Percentiles rank a stretch among this genome's conserved stretches.
Conservation (phyloP, 2,329 filamentous ascomycete species). For the Microsporum canis region DNA sequence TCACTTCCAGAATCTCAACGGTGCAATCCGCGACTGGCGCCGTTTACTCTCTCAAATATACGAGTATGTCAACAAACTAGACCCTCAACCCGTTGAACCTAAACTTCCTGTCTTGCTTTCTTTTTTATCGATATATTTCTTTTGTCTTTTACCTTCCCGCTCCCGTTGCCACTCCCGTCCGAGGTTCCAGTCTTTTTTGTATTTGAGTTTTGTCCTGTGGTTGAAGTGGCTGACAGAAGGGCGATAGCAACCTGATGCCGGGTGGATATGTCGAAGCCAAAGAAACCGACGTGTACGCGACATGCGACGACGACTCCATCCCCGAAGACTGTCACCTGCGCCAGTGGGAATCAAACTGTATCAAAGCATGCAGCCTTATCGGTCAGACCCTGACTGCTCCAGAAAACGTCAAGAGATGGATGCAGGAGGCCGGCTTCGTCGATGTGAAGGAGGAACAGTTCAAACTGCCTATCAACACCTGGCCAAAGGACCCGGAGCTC, state of each 20-base stretch:
- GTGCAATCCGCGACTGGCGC: constrained; percentile 17
- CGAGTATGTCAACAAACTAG: neutral
- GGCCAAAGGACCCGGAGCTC: constrained; percentile 17
- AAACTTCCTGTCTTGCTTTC: neutral
- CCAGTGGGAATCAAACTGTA: constrained; percentile 37
- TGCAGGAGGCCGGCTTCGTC: constrained; percentile 47
- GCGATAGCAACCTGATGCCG: constrained; percentile 40
- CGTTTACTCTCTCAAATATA: constrained; percentile 32
- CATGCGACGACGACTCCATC: constrained; percentile 11
- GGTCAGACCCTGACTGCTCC: constrained; percentile 42
- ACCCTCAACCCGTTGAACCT: neutral
- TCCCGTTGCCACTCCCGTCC: neutral
- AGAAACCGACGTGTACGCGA: constrained; percentile 19
- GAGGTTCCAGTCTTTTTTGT: neutral
- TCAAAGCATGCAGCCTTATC: constrained; percentile 35
- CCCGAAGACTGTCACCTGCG: constrained; percentile 8
- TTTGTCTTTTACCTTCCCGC: neutral
- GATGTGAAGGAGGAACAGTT: constrained; percentile 41
- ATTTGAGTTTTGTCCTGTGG: neutral
- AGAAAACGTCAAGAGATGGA: constrained; percentile 42
- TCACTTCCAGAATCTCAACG: constrained; percentile 20
- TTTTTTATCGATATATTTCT: neutral
- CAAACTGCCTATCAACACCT: constrained; percentile 20
- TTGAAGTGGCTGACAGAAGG: neutral
- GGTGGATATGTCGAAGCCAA: constrained; percentile 43